A percentile compares a stretch with the other conserved stretches of the same genome.
These are phyloP conservation scores for Gaertneriomyces sp. DNA, from an alignment of 192 early-diverging fungal genomes.

Conservation along the genomic window DNA sequence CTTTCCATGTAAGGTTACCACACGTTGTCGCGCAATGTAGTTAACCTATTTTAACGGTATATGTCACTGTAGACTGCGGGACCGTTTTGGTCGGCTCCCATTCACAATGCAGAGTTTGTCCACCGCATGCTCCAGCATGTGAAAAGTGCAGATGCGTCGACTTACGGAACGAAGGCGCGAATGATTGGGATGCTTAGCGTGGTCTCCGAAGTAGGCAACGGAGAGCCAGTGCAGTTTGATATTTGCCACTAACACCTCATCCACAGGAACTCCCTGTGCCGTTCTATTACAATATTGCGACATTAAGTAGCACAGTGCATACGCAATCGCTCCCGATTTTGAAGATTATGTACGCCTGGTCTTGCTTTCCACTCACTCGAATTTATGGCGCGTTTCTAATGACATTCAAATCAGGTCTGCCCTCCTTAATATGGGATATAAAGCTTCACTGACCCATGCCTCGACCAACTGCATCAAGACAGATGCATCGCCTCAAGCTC, in stretches of 20 bases:
- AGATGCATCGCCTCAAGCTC: slow-evolving; percentile 72
- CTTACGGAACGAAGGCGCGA: slow-evolving; percentile 76
- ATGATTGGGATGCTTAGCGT: slow-evolving; percentile 97
- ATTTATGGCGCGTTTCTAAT: background rate
- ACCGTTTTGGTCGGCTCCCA: slow-evolving; percentile 79
- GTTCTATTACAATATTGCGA: slow-evolving; percentile 74
- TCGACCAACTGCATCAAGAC: slow-evolving; percentile 82
- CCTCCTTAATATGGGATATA: slow-evolving; percentile 85
- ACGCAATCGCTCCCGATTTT: slow-evolving; percentile 68
- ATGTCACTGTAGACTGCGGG: slow-evolving; percentile 71
- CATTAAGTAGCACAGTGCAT: slow-evolving; percentile 69
- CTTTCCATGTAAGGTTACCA: slow-evolving; percentile 58
- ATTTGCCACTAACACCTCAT: background rate
- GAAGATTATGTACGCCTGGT: slow-evolving; percentile 54
- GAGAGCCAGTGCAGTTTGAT: background rate
- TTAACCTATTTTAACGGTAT: background rate
- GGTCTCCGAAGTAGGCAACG: slow-evolving; percentile 63
- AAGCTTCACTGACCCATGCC: slow-evolving; percentile 84
- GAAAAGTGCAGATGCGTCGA: slow-evolving; percentile 40
- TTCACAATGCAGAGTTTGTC: slow-evolving; percentile 85
- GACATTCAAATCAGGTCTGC: slow-evolving; percentile 64
- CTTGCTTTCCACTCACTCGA: background rate
- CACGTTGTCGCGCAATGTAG: background rate
- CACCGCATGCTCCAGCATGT: slow-evolving; percentile 74
- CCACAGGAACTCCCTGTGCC: slow-evolving; percentile 57